Evolutionary conservation across 495 filamentous ascomycete genomes (phyloP).

Genomic region (Zalerion maritima): DNA sequence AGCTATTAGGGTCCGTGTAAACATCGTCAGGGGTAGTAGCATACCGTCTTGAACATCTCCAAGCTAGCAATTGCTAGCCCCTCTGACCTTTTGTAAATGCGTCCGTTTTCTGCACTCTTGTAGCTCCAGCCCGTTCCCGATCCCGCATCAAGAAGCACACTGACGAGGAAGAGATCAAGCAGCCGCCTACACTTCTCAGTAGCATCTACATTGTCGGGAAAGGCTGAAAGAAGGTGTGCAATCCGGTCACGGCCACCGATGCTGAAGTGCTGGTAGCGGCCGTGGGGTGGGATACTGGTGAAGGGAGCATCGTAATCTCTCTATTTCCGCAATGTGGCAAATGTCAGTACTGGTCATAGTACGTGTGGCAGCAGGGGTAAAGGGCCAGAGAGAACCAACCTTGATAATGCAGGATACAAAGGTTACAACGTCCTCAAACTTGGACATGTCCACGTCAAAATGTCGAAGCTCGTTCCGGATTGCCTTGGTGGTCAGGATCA

Average conservation of each 20-base stretch:
- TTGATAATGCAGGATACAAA: constrained; percentile 96
- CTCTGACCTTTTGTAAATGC: constrained; percentile 71
- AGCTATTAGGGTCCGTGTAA: no score
- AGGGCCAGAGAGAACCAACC: constrained; percentile 32
- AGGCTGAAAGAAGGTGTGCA: constrained; percentile 53
- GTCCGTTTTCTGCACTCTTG: constrained; percentile 80
- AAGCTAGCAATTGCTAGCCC: constrained; percentile 86
- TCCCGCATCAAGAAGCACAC: constrained; percentile 80
- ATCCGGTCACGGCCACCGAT: constrained; percentile 68
- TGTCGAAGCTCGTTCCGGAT: constrained; percentile 66
- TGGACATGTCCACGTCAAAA: constrained; percentile 81
- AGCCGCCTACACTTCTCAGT: constrained; percentile 63
- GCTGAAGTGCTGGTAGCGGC: constrained; percentile 82
- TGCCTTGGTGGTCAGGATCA: constrained; percentile 60
- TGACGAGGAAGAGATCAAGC: constrained; percentile 75
- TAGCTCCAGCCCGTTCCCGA: constrained; percentile 78
- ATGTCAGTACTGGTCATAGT: constrained; percentile 7
- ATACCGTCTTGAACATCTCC: constrained; percentile 83
- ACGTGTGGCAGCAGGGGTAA: constrained; percentile 4
- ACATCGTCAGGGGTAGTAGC: no score
- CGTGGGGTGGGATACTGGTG: constrained; percentile 68
- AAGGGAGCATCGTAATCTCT: constrained; percentile 83
- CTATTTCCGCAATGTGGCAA: constrained; percentile 25
- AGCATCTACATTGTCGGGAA: constrained; percentile 47
- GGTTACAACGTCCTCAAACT: constrained; percentile 75